These are phyloP conservation scores for Hypsizygus ulmarius DNA, from an alignment of 1,284 basidiomycete genomes.

Conservation along the genomic window DNA sequence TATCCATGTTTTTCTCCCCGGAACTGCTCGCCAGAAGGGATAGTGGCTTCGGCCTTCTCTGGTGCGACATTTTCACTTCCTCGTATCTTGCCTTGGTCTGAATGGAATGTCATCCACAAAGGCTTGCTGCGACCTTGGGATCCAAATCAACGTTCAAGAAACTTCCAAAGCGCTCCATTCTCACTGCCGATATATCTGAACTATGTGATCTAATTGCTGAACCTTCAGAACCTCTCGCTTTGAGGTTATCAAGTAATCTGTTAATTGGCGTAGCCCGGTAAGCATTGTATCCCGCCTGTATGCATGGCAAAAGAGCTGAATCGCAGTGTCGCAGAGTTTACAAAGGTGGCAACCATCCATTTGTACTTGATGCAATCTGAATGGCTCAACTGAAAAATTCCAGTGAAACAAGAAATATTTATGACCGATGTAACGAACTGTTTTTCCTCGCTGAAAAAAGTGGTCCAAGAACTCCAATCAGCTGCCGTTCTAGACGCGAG, in stretches of 20 bases:
- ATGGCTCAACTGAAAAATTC: background rate
- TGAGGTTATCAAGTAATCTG: slow-evolving; percentile 81
- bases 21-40: slow-evolving; percentile 73
- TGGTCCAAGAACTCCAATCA: slow-evolving; percentile 59
- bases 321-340: slow-evolving; percentile 50
- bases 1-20: slow-evolving; percentile 70
- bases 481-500: slow-evolving; percentile 41
- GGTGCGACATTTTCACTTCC: slow-evolving; percentile 38
- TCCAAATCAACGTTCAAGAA: slow-evolving; percentile 82
- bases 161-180: slow-evolving; percentile 74
- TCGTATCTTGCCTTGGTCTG: background rate
- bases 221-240: slow-evolving; percentile 81
- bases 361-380: background rate
- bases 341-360: slow-evolving; percentile 48
- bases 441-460: slow-evolving; percentile 70
- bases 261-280: slow-evolving; percentile 87
- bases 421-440: slow-evolving; percentile 77
- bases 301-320: background rate
- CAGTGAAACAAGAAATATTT: slow-evolving; percentile 83
- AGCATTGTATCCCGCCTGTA: slow-evolving; percentile 16
- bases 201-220: slow-evolving; percentile 77
- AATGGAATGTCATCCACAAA: slow-evolving; percentile 27
- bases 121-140: slow-evolving; percentile 87
- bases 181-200: slow-evolving; percentile 76
- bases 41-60: slow-evolving; percentile 77